Evolutionary conservation across 345 rosid species (phyloP).

Genomic region (Eucalyptus coolabah): DNA sequence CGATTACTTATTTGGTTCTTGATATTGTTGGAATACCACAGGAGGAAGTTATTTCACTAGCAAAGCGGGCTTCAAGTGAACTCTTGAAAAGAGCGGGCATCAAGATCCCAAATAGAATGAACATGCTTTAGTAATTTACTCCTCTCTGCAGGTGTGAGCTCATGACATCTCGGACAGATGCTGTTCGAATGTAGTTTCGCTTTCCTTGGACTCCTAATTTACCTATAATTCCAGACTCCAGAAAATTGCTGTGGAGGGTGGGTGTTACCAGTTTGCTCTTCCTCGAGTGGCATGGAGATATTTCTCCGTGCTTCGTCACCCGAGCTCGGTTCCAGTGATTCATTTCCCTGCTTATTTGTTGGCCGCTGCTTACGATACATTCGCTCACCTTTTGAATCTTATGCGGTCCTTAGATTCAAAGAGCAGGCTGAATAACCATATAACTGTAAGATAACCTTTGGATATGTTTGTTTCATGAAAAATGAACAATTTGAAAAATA

Average conservation of each 20-base stretch:
- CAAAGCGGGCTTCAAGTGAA: slow-evolving; percentile 30
- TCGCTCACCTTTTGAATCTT: background rate
- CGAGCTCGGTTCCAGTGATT: background rate
- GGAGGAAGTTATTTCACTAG: slow-evolving; percentile 14
- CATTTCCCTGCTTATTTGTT: background rate
- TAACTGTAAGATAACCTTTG: background rate
- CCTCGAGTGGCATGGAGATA: background rate
- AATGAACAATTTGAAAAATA: background rate
- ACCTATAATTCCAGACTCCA: background rate
- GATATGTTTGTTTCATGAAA: fast-evolving
- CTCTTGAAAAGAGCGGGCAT: slow-evolving; percentile 44
- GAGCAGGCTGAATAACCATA: background rate
- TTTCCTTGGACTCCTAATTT: background rate
- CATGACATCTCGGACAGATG: background rate
- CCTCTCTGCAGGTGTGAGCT: background rate
- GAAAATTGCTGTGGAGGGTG: background rate
- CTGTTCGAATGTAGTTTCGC: background rate
- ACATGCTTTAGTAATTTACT: slow-evolving; percentile 7
- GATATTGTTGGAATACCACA: background rate
- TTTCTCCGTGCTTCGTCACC: background rate
- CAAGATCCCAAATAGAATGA: slow-evolving; percentile 35
- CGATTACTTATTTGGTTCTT: background rate
- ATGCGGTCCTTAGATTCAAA: background rate
- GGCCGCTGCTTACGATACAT: background rate
- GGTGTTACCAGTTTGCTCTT: background rate